Evolutionary conservation across 2,329 filamentous ascomycete genomes (phyloP), one percentile per base, ranked within the genome.

Genomic region (Biscogniauxia marginata): DNA sequence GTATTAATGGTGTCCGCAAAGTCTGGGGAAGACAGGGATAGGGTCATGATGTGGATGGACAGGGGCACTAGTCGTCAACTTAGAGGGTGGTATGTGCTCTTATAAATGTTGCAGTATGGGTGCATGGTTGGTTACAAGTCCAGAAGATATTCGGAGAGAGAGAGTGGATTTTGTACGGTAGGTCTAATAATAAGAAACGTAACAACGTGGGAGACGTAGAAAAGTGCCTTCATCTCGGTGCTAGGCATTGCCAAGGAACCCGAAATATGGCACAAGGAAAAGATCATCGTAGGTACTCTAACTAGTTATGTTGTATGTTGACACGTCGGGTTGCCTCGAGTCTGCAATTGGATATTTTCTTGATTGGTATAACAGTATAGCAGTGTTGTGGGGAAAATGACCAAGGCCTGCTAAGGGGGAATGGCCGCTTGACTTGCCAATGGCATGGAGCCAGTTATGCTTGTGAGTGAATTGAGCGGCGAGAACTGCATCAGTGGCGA

Each of bases 11-110:
- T 63, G 59, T 61, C 59, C 43, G 52, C 49, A 55, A 64, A 68
- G 59, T 67, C 66, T 64, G 66, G 66, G 66, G 66, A 67, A 68
- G 61, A 64, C 64, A 65, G 64, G 66, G 66, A 61, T 67, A 55
- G 39, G 45, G 34, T 57, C 50, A 50, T 48, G 49, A 55, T 50
- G 49, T 52, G 56, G 50, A 50, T 30, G 43, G 49, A 23, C 20
- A 50, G 25, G 46, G 7, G 20, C 18, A 16, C 22, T 49, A 25
- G 23, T 22, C 30, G 25, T 34, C 48, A 22, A 43, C 23, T 44
- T 43, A 43, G 18, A 22, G 48, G 25, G n/a, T 43, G 25, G 30
- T 18, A 50, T 25, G 19, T 48, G 30, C 52, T 20, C 2, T 45
- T 54, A 47, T 45, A 18, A 55, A 43, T 23, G 23, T 25, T 30